These are phyloP conservation scores for Aspergillus wentii DNA, from an alignment of 495 filamentous ascomycete species.

Conservation along the genomic window DNA sequence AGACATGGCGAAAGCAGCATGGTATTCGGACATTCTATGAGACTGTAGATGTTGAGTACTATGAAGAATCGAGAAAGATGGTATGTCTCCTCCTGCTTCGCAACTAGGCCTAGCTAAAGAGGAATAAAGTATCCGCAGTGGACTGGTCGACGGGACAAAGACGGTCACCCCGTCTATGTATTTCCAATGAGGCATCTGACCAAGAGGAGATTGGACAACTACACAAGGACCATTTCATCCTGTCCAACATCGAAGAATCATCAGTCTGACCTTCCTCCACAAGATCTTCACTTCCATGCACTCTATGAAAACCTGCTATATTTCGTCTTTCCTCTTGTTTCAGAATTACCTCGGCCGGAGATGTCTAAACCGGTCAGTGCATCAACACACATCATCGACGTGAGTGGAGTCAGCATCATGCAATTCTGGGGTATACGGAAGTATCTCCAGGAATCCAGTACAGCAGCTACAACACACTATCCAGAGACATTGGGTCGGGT, in stretches of 20 bases:
- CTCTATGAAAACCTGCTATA: slow-evolving; percentile 86
- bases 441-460: slow-evolving; percentile 87
- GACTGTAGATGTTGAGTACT: slow-evolving; percentile 76
- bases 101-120: background rate
- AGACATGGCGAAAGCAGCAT: slow-evolving; percentile 80
- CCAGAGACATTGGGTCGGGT: slow-evolving; percentile 86
- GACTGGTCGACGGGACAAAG: slow-evolving; percentile 80
- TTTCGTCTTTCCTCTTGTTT: slow-evolving; percentile 80
- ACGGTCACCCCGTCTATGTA: slow-evolving; percentile 85
- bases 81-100: slow-evolving; percentile 39
- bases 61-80: slow-evolving; percentile 70
- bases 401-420: slow-evolving; percentile 75
- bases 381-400: slow-evolving; percentile 85
- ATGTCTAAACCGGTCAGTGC: slow-evolving; percentile 76
- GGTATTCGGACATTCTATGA: slow-evolving; percentile 68
- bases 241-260: too few species aligned
- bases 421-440: slow-evolving; percentile 90
- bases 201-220: slow-evolving; percentile 70
- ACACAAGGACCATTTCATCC: slow-evolving; percentile 57
- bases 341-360: slow-evolving; percentile 65
- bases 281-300: slow-evolving; percentile 72
- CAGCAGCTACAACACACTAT: slow-evolving; percentile 85
- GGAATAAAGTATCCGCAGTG: slow-evolving; percentile 77
- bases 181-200: slow-evolving; percentile 81
- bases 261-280: slow-evolving; percentile 52